Evolutionary conservation across 768 basidiomycete genomes (phyloP), one percentile per base, ranked within the genome.

Genomic region (Lentinula boryana): DNA sequence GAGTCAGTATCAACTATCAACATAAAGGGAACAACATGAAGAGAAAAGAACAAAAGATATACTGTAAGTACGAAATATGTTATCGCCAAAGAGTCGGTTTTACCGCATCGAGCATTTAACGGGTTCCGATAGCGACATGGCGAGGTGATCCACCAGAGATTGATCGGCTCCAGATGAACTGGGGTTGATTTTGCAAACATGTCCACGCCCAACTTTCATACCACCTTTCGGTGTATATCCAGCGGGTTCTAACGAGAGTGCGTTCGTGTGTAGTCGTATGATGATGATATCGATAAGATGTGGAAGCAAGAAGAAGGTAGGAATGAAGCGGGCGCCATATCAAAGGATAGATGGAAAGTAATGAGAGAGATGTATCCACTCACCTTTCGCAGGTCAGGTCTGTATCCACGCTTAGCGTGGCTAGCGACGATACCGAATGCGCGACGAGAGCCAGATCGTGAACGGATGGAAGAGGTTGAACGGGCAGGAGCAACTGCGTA

Each of bases 211-310:
- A 82, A 76, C 89, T 80, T 88, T 92, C 89, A 87, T 87, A 57
- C 72, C 75, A 76, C 80, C 79, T 74, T 73, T 69, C 68, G 76
- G 81, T 73, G 73, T 66, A 4, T 72, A 69, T 90, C 87, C 87
- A 84, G 89, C 80, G 88, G 91, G 91, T 91, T 93, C 91, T 93
- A 93, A 87, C 87, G 86, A 83, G 86, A 87, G 77, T 92, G 91
- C 89, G 75, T 78, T 68, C 57, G 38, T 23, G n/a, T 43, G 40
- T 44, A 32, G 18, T 33, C 4, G n/a, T 12, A 35, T 31, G 46
- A 40, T 48, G 15, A n/a, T 27, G 8, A 16, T 10, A 4, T 18
- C 27, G 54, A 12, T 43, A 43, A 52, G 15, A 23, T 53, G 36
- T 33, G 32, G 10, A 46, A 50, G 56, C 10, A 31, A 55, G 23